Base-by-base conservation (phyloP, 805 yeast species). In the Metschnikowia henanensis region DNA sequence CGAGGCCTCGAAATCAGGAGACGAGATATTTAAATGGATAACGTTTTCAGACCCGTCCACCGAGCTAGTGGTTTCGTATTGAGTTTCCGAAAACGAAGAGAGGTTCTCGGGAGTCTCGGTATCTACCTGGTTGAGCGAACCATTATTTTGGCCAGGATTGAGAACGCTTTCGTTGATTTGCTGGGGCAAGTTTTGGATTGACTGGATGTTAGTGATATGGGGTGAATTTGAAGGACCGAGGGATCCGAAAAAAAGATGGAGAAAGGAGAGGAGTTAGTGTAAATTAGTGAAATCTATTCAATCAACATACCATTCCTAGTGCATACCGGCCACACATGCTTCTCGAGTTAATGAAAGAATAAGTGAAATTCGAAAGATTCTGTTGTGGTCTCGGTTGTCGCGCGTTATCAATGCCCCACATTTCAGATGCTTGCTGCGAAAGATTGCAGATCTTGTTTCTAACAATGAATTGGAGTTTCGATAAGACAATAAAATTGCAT, bases 1-100 rank as follows among this genome's bases (percentile, higher is more conserved):
- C 6, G 81, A 65, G 3, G 72, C 67, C 0, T 46, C 35, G 25
- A 65, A 65, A 18, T 40, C 37, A 1, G 37, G n/a, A 10, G 37
- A 34, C 16, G 45, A 41, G 17, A 42, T 28, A 15, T 43, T 35
- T n/a, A 46, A 35, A 20, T 38, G 41, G 10, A 43, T 39, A 9
- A 45, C 33, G 19, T 41, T 42, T 5, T 31, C 18, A 18, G 41
- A 20, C 6, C 44, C 50, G 9, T 39, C 37, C 9, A 16, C 28
- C 3, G 42, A 23, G 6, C 48, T 30, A 13, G 36, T 26, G 20
- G 50, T 41, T 12, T 46, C 48, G 20, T 39, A 47, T 10, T 28
- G 21, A 29, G 28, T 31, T 13, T 31, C 37, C 16, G 12, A n/a
- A n/a, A 34, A 17, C 4, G 9, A 31, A 9, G 35, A n/a, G 12